phyloP scores from a whole-genome alignment of 2,329 filamentous ascomycete species.

The Fusarium globosum region DNA sequence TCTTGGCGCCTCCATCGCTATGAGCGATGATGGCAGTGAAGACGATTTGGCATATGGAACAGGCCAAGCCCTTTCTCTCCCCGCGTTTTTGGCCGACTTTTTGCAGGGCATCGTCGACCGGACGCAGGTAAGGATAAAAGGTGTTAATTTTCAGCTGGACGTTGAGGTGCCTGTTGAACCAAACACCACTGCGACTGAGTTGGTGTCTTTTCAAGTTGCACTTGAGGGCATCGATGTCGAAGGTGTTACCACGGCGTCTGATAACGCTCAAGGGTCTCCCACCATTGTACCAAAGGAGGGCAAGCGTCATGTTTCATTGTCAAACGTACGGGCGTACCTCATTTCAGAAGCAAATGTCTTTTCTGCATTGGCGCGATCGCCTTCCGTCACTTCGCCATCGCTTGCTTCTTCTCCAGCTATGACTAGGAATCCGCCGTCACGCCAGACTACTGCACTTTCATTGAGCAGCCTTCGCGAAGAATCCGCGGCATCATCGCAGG shows the following conservation, averaged over 20 bases:
- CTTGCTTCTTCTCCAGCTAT: slow-evolving; percentile 64
- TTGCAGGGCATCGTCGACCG: slow-evolving; percentile 80
- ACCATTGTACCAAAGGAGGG: slow-evolving; percentile 65
- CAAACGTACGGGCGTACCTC: slow-evolving; percentile 71
- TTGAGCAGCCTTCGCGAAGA: slow-evolving; percentile 44
- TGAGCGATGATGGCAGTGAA: slow-evolving; percentile 71
- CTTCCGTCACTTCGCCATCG: slow-evolving; percentile 60
- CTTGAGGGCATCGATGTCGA: slow-evolving; percentile 74
- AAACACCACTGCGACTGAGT: slow-evolving; percentile 59
- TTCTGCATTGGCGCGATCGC: slow-evolving; percentile 66
- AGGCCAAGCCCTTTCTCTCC: slow-evolving; percentile 75
- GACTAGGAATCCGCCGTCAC: slow-evolving; percentile 51
- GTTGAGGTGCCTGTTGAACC: slow-evolving; percentile 65
- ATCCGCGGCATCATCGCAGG: slow-evolving; percentile 40
- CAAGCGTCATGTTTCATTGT: slow-evolving; percentile 73
- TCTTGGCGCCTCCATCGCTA: slow-evolving; percentile 68
- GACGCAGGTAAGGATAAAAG: slow-evolving; percentile 72
- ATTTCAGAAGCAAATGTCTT: slow-evolving; percentile 77
- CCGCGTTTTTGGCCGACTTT: slow-evolving; percentile 76
- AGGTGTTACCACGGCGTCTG: slow-evolving; percentile 64
- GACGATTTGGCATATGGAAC: slow-evolving; percentile 74
- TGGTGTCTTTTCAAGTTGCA: slow-evolving; percentile 72
- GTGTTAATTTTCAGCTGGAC: slow-evolving; percentile 74
- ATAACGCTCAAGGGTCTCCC: slow-evolving; percentile 47
- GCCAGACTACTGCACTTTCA: slow-evolving; percentile 47